Evolutionary conservation across 306 rosid genomes (phyloP), one percentile per base, ranked within the genome.

Genomic region (Datisca glomerata): DNA sequence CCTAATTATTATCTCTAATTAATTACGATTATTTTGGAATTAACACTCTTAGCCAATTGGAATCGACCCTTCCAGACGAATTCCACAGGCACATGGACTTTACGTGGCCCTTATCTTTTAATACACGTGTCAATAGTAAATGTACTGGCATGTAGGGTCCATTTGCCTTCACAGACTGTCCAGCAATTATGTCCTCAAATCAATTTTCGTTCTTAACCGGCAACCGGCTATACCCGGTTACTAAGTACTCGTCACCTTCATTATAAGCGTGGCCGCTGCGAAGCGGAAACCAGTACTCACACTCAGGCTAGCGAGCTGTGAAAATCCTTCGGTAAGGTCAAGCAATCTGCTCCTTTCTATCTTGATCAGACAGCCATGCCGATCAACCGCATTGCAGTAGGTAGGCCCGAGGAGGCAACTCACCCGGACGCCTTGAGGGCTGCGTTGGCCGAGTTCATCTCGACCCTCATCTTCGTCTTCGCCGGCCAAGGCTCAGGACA

Each of bases 401-500:
- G 96, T 1, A 57, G 72, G 49, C 71, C 73, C 5, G 61, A 68
- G 49, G 94, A 86, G 32, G 68, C 78, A 0, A 45, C 63, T 37
- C 81, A 73, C 44, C 85, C 93, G 0, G 92, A 76, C 41, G 69
- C 94, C 27, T 49, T 81, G 47, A 79, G 48, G 52, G 81, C 92
- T 0, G 94, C 37, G 1, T 35, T 86, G 45, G 86, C 96, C 4
- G 96, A 86, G 78, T 79, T 86, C 63, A 63, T 86, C 46, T 86
- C 96, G 8, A 86, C 94, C 3, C 60, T 81, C 6, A 86, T 86
- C 61, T 86, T 86, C 51, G 96, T 86, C 23, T 86, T 86, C 43
- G 96, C 96, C 24, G 96, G 96, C 11, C 60, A 72, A 0, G 96
- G 96, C n/a, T 61, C 93, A 28, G 50, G 94, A 50, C 65, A 81